phyloP scores from a whole-genome alignment of 768 basidiomycete species.

The Exidia glandulosa region DNA sequence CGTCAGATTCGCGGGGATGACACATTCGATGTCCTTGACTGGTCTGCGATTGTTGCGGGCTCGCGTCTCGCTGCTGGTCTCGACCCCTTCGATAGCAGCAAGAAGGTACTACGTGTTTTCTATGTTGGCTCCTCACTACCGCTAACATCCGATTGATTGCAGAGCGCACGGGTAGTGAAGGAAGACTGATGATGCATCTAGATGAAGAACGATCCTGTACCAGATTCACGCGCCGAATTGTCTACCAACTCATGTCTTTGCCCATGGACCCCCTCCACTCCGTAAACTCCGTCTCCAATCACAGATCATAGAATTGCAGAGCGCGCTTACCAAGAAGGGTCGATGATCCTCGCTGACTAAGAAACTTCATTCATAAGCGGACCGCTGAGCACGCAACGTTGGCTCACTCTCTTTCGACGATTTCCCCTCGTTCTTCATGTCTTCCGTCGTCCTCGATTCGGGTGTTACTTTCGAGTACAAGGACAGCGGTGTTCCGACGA shows the following conservation, averaged over 20 bases:
- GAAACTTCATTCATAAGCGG: neutral
- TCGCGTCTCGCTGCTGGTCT: slow-evolving; percentile 62
- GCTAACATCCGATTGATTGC: neutral
- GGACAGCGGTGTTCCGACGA: neutral
- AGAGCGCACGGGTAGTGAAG: neutral
- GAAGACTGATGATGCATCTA: neutral
- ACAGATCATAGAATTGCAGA: too few species aligned
- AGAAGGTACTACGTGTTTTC: neutral
- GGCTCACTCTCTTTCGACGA: too few species aligned
- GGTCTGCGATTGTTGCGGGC: slow-evolving; percentile 74
- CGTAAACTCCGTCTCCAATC: too few species aligned
- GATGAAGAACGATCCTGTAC: neutral
- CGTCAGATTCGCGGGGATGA: slow-evolving; percentile 33
- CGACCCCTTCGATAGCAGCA: slow-evolving; percentile 17
- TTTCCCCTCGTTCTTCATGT: neutral
- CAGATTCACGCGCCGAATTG: neutral
- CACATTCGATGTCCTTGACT: slow-evolving; percentile 55
- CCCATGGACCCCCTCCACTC: too few species aligned
- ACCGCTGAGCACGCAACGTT: neutral
- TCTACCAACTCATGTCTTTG: too few species aligned
- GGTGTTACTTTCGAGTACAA: neutral
- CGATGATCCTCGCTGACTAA: too few species aligned
- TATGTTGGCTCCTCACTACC: neutral
- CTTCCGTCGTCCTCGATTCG: neutral
- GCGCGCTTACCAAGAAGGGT: too few species aligned